These are phyloP conservation scores for Rasamsonia emersonii DNA, from an alignment of 2,329 filamentous ascomycete species.

Conservation along the genomic window DNA sequence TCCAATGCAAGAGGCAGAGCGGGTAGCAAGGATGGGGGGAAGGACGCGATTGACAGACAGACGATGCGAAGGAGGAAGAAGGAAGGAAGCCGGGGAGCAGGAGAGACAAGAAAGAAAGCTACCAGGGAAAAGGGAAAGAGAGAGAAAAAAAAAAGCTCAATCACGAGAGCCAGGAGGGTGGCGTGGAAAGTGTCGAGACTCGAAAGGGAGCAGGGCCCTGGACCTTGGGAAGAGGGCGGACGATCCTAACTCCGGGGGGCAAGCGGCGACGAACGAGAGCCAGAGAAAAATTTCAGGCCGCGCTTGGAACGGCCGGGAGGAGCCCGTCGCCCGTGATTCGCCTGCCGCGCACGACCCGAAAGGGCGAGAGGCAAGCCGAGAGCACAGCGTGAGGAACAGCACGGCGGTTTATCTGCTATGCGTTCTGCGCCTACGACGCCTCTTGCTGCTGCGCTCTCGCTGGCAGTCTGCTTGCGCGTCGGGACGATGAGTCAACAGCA, in stretches of 20 bases:
- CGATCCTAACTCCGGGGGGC: constrained; percentile 18
- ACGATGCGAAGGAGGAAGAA: constrained; percentile 11
- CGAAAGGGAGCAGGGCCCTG: constrained; percentile 7
- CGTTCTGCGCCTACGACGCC: no score
- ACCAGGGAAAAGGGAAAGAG: constrained; percentile 8
- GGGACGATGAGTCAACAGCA: neutral
- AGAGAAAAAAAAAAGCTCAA: constrained; percentile 10
- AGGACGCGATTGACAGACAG: neutral
- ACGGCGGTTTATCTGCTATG: no score
- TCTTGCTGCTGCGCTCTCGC: no score
- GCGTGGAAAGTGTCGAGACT: constrained; percentile 2
- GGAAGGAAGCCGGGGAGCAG: constrained; percentile 9
- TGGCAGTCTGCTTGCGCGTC: neutral
- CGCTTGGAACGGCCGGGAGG: constrained; percentile 11
- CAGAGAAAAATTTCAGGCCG: constrained; percentile 10
- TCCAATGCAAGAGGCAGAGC: no score
- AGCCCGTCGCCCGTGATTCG: constrained; percentile 15
- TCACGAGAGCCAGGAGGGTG: constrained; percentile 4
- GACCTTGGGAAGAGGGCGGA: constrained; percentile 11
- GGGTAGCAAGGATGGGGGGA: no score
- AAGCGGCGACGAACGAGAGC: constrained; percentile 10
- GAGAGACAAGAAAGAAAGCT: constrained; percentile 11
- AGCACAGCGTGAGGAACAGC: neutral
- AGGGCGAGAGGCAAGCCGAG: constrained; percentile 2
- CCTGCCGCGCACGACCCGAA: constrained; percentile 13